phyloP scores from a whole-genome alignment of 75 land plant genomes.

The Cupressus sempervirens region DNA sequence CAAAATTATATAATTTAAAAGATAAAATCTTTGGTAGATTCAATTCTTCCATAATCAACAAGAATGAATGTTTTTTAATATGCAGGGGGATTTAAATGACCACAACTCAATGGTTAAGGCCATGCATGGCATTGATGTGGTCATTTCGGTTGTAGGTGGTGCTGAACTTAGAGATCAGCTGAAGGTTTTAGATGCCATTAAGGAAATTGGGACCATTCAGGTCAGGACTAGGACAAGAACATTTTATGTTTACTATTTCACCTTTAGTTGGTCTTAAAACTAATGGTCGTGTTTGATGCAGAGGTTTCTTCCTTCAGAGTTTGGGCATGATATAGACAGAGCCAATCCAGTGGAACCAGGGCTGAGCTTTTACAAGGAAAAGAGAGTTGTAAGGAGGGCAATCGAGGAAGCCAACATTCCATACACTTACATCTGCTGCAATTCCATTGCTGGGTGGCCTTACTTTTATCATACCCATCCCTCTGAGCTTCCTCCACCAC shows the following conservation, averaged over 20 bases:
- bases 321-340: slow-evolving; percentile 19
- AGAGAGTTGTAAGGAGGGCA: slow-evolving; percentile 19
- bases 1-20: no score
- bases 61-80: background rate
- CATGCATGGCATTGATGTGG: slow-evolving; percentile 9
- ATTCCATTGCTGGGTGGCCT: slow-evolving; percentile 27
- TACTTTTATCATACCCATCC: slow-evolving; percentile 15
- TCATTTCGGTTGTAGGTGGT: slow-evolving; percentile 21
- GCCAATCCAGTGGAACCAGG: slow-evolving; percentile 11
- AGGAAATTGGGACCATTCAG: slow-evolving; percentile 19
- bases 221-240: background rate
- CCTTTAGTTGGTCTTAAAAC: background rate
- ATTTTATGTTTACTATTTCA: background rate
- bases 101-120: slow-evolving; percentile 9
- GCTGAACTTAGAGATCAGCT: slow-evolving; percentile 13
- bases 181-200: slow-evolving; percentile 20
- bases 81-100: slow-evolving; percentile 15
- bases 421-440: slow-evolving; percentile 19
- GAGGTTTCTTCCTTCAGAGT: slow-evolving; percentile 30
- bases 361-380: slow-evolving; percentile 7
- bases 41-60: background rate
- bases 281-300: background rate
- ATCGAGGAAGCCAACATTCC: slow-evolving; percentile 26
- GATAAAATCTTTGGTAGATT: no score
- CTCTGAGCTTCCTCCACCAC: slow-evolving; percentile 13